These are phyloP conservation scores for Aspergillus melleus DNA, from an alignment of 2,329 filamentous ascomycete species.

Conservation along the genomic window DNA sequence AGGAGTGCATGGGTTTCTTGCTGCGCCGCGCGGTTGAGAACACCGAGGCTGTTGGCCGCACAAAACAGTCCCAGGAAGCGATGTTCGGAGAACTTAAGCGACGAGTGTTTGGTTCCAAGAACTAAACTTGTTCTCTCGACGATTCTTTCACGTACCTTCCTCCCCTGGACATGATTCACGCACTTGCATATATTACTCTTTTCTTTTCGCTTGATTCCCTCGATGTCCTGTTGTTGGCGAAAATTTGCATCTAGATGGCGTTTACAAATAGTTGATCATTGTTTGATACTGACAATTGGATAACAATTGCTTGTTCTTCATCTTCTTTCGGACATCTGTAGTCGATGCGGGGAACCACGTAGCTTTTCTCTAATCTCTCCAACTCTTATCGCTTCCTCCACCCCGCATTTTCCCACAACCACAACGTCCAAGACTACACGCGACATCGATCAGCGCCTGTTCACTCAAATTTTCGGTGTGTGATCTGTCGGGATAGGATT, in stretches of 20 bases:
- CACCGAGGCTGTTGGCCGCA: conserved; percentile 60
- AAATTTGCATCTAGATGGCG: conserved; percentile 30
- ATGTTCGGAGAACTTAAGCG: conserved; percentile 39
- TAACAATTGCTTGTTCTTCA: background rate
- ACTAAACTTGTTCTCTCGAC: conserved; percentile 13
- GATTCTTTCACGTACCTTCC: conserved; percentile 1
- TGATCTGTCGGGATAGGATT: background rate
- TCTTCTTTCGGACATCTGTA: background rate
- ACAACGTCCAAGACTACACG: no score
- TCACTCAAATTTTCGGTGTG: background rate
- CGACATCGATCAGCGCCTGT: background rate
- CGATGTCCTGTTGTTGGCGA: conserved; percentile 14
- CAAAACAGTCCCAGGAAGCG: conserved; percentile 43
- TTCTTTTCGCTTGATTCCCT: conserved; percentile 20
- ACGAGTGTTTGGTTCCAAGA: conserved; percentile 25
- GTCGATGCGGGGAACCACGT: background rate
- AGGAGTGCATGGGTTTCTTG: conserved; percentile 61
- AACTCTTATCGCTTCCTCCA: background rate
- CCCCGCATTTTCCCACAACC: no score
- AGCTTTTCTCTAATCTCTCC: background rate
- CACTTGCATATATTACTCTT: conserved; percentile 1
- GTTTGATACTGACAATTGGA: background rate
- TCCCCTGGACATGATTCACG: conserved; percentile 6
- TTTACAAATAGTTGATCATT: conserved; percentile 12
- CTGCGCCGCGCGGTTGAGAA: conserved; percentile 73